Conservation (phyloP, 169 alveolate genomes). For the Cryptosporidium viatorum region DNA sequence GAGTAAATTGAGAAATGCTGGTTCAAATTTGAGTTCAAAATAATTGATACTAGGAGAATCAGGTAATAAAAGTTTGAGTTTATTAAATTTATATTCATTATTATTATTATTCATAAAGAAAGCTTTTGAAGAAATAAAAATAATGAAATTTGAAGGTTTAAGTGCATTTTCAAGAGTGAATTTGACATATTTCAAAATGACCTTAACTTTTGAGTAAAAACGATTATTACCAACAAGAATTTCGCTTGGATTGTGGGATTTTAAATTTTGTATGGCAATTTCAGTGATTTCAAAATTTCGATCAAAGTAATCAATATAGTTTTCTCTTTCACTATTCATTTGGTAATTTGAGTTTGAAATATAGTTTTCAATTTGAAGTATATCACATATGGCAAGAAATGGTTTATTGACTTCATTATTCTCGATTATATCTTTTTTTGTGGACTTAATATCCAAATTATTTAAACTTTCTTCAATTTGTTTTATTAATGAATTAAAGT, state of each 20-base stretch:
- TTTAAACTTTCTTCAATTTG: conserved; percentile 29
- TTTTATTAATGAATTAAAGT: conserved; percentile 22
- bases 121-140: conserved; percentile 17
- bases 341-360: conserved; percentile 61
- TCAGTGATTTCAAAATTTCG: conserved; percentile 50
- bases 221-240: conserved; percentile 63
- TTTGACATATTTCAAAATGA: conserved; percentile 27
- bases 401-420: neutral
- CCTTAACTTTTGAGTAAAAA: conserved; percentile 22
- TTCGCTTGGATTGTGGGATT: conserved; percentile 66
- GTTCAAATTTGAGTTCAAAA: conserved; percentile 31
- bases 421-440: neutral
- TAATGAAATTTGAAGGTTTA: conserved; percentile 32
- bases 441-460: neutral
- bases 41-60: conserved; percentile 7
- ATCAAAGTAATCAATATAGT: conserved; percentile 39
- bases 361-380: conserved; percentile 37
- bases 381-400: conserved; percentile 24
- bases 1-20: conserved; percentile 14
- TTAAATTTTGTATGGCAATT: conserved; percentile 39
- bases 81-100: neutral
- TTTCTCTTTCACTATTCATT: conserved; percentile 41
- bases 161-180: conserved; percentile 47
- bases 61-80: neutral
- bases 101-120: conserved; percentile 8